phyloP scores from a whole-genome alignment of 768 basidiomycete species.

The Termitomyces eurrhizus region DNA sequence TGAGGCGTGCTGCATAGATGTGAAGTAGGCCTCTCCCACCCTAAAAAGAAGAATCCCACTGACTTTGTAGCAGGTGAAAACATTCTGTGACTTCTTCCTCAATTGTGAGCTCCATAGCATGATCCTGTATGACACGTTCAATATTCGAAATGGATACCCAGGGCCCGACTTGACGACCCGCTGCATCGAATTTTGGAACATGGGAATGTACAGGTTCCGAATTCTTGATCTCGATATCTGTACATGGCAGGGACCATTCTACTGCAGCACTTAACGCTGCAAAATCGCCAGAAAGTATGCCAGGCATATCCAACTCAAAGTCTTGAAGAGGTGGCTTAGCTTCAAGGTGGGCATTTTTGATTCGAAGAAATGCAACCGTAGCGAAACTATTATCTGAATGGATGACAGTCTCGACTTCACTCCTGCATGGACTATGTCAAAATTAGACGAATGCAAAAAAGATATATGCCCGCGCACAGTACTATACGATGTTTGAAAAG shows the following conservation, averaged over 20 bases:
- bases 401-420: constrained; percentile 65
- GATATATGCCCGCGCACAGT: constrained; percentile 47
- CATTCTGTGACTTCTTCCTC: constrained; percentile 72
- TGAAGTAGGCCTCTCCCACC: background rate
- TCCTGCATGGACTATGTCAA: constrained; percentile 30
- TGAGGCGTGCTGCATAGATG: constrained; percentile 45
- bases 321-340: constrained; percentile 35
- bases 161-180: constrained; percentile 34
- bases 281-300: constrained; percentile 47
- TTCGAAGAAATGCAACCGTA: constrained; percentile 86
- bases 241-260: background rate
- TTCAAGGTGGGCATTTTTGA: constrained; percentile 64
- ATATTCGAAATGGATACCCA: constrained; percentile 75
- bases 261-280: constrained; percentile 22
- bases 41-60: constrained; percentile 8
- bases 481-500: constrained; percentile 76
- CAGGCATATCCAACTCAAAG: constrained; percentile 36
- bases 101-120: constrained; percentile 34
- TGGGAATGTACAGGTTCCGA: background rate
- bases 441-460: constrained; percentile 4
- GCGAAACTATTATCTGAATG: constrained; percentile 82
- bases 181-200: background rate
- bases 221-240: background rate
- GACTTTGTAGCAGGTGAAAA: constrained; percentile 64
- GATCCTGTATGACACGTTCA: constrained; percentile 20